A percentile compares a stretch with the other conserved stretches of the same genome.
phyloP scores from a whole-genome alignment of 257 asterid species.

The Hygrophila difformis region DNA sequence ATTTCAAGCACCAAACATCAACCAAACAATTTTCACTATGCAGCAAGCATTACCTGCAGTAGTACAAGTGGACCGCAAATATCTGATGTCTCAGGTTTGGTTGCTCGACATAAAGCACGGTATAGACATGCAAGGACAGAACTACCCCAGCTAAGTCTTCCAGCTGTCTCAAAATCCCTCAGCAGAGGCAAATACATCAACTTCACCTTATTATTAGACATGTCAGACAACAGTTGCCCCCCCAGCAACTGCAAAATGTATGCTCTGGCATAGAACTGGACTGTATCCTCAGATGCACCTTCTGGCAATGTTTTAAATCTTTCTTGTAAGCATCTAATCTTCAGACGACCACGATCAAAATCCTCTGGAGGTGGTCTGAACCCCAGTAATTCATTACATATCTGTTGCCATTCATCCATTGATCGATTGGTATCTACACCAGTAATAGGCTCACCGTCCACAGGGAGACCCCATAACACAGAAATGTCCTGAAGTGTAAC shows the following conservation, averaged over 20 bases:
- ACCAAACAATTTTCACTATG: slow-evolving; percentile 1
- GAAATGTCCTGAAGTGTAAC: slow-evolving; percentile 66
- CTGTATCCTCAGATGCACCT: slow-evolving; percentile 49
- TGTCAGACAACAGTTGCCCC: slow-evolving; percentile 63
- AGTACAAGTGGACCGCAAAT: slow-evolving; percentile 80
- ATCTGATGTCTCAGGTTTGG: slow-evolving; percentile 68
- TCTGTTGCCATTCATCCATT: slow-evolving; percentile 69
- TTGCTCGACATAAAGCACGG: slow-evolving; percentile 73
- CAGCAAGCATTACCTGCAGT: slow-evolving; percentile 50
- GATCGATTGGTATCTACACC: slow-evolving; percentile 70
- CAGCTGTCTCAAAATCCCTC: slow-evolving; percentile 62
- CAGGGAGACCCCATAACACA: slow-evolving; percentile 70
- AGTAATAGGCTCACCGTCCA: slow-evolving; percentile 64
- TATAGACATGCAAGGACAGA: slow-evolving; percentile 68
- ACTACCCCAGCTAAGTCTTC: slow-evolving; percentile 66
- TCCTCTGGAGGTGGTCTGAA: slow-evolving; percentile 58
- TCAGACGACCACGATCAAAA: slow-evolving; percentile 70
- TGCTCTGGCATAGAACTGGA: slow-evolving; percentile 57
- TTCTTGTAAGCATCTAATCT: slow-evolving; percentile 57
- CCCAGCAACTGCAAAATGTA: slow-evolving; percentile 74
- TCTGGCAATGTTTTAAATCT: slow-evolving; percentile 49
- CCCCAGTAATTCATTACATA: slow-evolving; percentile 62
- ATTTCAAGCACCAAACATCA: slow-evolving; percentile 15
- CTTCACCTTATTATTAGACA: slow-evolving; percentile 76
- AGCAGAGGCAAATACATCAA: slow-evolving; percentile 74